Evolutionary conservation across 768 basidiomycete species (phyloP).

Genomic region (Tulasnella sp.): DNA sequence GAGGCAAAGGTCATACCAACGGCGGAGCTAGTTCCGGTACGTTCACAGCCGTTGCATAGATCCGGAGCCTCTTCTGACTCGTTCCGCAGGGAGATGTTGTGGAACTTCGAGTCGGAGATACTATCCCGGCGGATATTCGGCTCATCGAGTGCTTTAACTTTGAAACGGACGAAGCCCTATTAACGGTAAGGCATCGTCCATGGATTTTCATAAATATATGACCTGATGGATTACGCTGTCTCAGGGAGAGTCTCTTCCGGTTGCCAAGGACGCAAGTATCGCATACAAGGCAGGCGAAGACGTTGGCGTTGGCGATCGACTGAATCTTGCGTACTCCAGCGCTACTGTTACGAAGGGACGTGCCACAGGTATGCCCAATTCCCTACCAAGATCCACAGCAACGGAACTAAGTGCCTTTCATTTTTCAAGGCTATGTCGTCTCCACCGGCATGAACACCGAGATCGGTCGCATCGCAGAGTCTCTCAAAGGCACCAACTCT

Average conservation of each 20-base stretch:
- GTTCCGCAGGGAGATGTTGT: constrained; percentile 56
- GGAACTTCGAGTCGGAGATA: constrained; percentile 46
- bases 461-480: constrained; percentile 24
- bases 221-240: constrained; percentile 33
- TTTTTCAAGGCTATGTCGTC: constrained; percentile 25
- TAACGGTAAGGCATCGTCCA: constrained; percentile 34
- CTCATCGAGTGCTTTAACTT: constrained; percentile 44
- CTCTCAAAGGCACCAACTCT: constrained; percentile 26
- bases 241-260: constrained; percentile 34
- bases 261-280: constrained; percentile 40
- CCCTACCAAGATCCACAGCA: neutral
- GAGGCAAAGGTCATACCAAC: constrained; percentile 34
- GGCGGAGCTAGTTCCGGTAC: constrained; percentile 33
- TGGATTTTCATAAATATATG: neutral
- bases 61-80: neutral
- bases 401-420: too few relatives aligned
- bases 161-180: constrained; percentile 48
- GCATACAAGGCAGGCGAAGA: constrained; percentile 28
- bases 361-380: constrained; percentile 22
- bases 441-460: constrained; percentile 31
- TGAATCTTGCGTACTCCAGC: constrained; percentile 30
- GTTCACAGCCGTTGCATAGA: neutral
- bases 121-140: constrained; percentile 37
- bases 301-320: constrained; percentile 18
- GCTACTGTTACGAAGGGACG: constrained; percentile 35